Conservation (phyloP, 148 eudicot genomes). For the Euryodendron excelsum region DNA sequence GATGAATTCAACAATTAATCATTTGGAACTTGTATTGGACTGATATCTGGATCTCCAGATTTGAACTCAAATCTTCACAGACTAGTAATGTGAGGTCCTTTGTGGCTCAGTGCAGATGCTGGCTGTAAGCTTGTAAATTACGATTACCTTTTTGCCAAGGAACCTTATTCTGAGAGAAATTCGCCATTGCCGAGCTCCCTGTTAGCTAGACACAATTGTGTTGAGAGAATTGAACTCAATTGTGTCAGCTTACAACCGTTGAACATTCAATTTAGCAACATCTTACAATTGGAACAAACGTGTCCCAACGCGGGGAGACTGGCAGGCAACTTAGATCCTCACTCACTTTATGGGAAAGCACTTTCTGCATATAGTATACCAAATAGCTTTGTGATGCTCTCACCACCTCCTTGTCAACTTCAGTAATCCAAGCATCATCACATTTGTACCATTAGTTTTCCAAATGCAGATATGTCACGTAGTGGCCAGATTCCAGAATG, state of each 20-base stretch:
- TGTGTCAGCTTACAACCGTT: background rate
- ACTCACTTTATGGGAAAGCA: conserved; percentile 36
- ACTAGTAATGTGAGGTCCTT: conserved; percentile 4
- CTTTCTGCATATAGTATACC: conserved; percentile 57
- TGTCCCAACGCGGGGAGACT: conserved; percentile 34
- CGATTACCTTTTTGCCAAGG: background rate
- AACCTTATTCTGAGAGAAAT: background rate
- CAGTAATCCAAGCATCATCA: conserved; percentile 71
- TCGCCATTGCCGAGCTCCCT: background rate
- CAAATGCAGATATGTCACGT: conserved; percentile 56
- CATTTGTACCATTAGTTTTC: conserved; percentile 69
- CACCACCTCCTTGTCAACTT: conserved; percentile 61
- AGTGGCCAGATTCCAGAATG: conserved; percentile 70
- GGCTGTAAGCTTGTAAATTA: background rate
- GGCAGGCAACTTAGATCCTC: conserved; percentile 53
- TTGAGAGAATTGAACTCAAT: background rate
- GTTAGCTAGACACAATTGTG: background rate
- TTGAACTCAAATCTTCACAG: background rate
- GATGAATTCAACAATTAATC: background rate
- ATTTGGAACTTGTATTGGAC: background rate
- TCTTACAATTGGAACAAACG: conserved; percentile 61
- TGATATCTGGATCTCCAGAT: background rate
- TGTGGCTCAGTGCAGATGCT: background rate
- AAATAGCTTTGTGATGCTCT: conserved; percentile 67
- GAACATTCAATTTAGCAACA: conserved; percentile 31